A percentile compares a stretch with the other conserved stretches of the same genome.
Conservation (phyloP, 1,284 basidiomycete species). For the Anthracocystis walkeri region DNA sequence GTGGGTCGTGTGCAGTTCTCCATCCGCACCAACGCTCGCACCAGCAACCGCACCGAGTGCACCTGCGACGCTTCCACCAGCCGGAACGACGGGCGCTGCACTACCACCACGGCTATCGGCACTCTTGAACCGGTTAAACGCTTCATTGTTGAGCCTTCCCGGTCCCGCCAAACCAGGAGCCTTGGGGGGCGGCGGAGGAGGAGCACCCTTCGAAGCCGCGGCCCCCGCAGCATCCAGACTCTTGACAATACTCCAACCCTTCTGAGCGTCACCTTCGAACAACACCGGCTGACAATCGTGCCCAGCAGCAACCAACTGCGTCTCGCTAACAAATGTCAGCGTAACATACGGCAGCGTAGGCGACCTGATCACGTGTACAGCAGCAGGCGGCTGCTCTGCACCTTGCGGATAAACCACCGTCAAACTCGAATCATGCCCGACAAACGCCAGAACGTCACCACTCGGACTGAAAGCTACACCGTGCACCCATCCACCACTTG, state of each 20-base stretch:
- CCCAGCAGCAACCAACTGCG: constrained; percentile 80
- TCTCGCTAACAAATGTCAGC: constrained; percentile 81
- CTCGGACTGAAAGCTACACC: constrained; percentile 94
- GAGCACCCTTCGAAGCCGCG: constrained; percentile 61
- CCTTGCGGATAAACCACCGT: constrained; percentile 65
- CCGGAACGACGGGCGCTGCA: constrained; percentile 66
- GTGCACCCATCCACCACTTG: constrained; percentile 96
- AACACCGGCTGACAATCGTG: constrained; percentile 95
- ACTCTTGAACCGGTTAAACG: constrained; percentile 93
- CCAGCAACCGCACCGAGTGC: constrained; percentile 74
- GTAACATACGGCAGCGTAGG: constrained; percentile 67
- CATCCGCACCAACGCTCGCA: constrained; percentile 78
- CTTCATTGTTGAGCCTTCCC: constrained; percentile 90
- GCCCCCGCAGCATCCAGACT: constrained; percentile 64
- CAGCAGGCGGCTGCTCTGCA: constrained; percentile 62
- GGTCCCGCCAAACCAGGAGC: constrained; percentile 47
- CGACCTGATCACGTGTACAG: constrained; percentile 62
- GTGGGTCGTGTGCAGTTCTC: constrained; percentile 79
- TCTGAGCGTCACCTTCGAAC: constrained; percentile 59
- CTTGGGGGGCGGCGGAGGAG: constrained; percentile 65
- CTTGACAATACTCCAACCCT: constrained; percentile 61
- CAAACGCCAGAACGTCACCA: constrained; percentile 91
- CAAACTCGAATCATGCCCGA: constrained; percentile 74
- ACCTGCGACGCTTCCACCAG: constrained; percentile 74
- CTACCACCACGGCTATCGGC: constrained; percentile 84